Conservation (phyloP, 192 early-diverging fungal species). For the Coemansia sp. region DNA sequence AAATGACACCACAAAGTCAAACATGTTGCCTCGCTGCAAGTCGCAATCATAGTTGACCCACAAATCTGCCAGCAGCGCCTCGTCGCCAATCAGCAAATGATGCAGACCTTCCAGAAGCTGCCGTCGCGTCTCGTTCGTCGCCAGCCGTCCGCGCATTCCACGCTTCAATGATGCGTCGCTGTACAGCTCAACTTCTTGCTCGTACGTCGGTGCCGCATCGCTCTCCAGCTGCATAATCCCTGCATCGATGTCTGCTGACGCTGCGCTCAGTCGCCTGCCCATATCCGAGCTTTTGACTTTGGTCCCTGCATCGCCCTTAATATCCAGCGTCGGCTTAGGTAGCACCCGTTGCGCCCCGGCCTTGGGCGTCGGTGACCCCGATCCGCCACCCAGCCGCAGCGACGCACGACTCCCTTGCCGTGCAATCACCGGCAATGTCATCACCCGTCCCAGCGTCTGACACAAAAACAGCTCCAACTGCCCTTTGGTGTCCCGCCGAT, state of each 20-base stretch:
- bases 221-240: constrained; percentile 27
- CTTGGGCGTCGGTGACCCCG: constrained; percentile 23
- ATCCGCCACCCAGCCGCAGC: constrained; percentile 12
- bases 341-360: constrained; percentile 12
- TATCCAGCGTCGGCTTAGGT: neutral
- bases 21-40: constrained; percentile 76
- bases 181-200: constrained; percentile 46
- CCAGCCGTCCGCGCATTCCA: constrained; percentile 44
- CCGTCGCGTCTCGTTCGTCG: constrained; percentile 81
- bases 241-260: neutral
- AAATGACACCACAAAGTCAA: constrained; percentile 61
- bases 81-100: constrained; percentile 62
- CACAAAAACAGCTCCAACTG: constrained; percentile 55
- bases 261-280: constrained; percentile 20
- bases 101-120: constrained; percentile 75
- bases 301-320: neutral
- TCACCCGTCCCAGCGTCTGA: constrained; percentile 45
- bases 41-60: constrained; percentile 97
- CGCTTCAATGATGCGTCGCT: constrained; percentile 28
- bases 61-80: constrained; percentile 79
- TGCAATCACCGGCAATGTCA: constrained; percentile 33
- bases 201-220: constrained; percentile 28
- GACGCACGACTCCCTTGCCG: constrained; percentile 29
- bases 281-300: no score
- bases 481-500: constrained; percentile 35